These are phyloP conservation scores for Talaromyces sp. DNA, from an alignment of 2,329 filamentous ascomycete species.

Conservation along the genomic window DNA sequence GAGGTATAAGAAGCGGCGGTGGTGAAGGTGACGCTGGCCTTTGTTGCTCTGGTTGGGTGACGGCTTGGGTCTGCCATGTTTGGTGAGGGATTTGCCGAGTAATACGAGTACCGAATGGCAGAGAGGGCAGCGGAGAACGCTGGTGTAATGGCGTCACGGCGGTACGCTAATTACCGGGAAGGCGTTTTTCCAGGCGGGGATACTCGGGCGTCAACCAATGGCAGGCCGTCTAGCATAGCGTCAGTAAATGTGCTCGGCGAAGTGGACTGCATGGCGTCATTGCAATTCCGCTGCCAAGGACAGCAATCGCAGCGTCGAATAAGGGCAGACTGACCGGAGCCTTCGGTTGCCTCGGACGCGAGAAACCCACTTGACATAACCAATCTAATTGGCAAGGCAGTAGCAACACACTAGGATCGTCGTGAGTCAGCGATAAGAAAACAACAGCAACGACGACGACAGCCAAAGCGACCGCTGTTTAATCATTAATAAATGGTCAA, in stretches of 20 bases:
- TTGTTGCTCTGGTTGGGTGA: background rate
- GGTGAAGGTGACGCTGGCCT: background rate
- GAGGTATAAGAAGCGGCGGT: slow-evolving; percentile 3
- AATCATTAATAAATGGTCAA: background rate
- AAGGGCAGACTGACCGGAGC: background rate
- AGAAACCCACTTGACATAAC: no score
- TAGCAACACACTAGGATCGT: background rate
- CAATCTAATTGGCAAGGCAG: no score
- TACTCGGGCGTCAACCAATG: background rate
- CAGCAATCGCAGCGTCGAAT: background rate
- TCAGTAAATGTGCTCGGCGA: background rate
- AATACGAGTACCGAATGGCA: background rate
- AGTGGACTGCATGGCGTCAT: background rate
- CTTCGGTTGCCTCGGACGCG: slow-evolving; percentile 3
- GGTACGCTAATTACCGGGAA: background rate
- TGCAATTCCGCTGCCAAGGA: no score
- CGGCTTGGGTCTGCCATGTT: background rate
- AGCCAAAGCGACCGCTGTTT: no score
- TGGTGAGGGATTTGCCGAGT: background rate
- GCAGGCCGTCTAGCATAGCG: background rate
- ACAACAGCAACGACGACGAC: background rate
- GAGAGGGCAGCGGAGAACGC: background rate
- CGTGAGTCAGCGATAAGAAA: background rate
- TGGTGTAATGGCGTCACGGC: background rate
- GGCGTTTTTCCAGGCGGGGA: slow-evolving; percentile 2